A percentile compares a stretch with the other conserved stretches of the same genome.
Conservation (phyloP, 805 yeast genomes). For the Wickerhamomyces ciferrii region DNA sequence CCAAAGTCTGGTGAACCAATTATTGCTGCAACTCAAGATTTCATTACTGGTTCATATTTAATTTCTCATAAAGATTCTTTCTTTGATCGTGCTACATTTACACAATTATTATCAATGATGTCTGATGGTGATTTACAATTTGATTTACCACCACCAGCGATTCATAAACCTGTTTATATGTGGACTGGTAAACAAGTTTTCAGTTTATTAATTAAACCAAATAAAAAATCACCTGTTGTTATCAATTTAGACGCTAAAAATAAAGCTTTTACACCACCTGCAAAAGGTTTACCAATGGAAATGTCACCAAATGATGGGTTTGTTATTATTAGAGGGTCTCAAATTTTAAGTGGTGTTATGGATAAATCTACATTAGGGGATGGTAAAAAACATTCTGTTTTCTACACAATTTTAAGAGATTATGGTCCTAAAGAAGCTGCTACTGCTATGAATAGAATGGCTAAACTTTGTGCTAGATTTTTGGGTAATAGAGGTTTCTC, state of each 20-base stretch:
- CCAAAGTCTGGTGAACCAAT: slow-evolving; percentile 99
- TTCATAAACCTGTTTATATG: slow-evolving; percentile 78
- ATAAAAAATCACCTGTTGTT: slow-evolving; percentile 64
- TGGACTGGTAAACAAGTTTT: slow-evolving; percentile 99
- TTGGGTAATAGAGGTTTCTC: slow-evolving; percentile 95
- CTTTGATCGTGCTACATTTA: slow-evolving; percentile 79
- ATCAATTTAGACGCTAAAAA: slow-evolving; percentile 93
- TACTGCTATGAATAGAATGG: slow-evolving; percentile 96
- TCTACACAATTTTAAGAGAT: slow-evolving; percentile 91
- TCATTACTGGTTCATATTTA: slow-evolving; percentile 92
- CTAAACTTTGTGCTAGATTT: slow-evolving; percentile 94
- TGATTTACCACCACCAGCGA: slow-evolving; percentile 94
- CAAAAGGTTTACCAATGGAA: slow-evolving; percentile 68
- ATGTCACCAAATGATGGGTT: slow-evolving; percentile 98
- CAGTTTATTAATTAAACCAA: slow-evolving; percentile 82
- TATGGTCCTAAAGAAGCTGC: slow-evolving; percentile 98
- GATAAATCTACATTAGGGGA: slow-evolving; percentile 95
- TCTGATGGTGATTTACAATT: slow-evolving; percentile 84
- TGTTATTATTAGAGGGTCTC: slow-evolving; percentile 84
- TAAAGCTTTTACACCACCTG: slow-evolving; percentile 82
- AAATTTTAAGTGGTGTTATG: slow-evolving; percentile 90
- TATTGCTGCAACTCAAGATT: slow-evolving; percentile 99
- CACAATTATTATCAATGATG: slow-evolving; percentile 90
- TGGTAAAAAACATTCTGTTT: slow-evolving; percentile 96
- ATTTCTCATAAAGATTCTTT: slow-evolving; percentile 92